Base-by-base conservation (phyloP, 805 yeast genomes). In the Wickerhamomyces xylosicus region DNA sequence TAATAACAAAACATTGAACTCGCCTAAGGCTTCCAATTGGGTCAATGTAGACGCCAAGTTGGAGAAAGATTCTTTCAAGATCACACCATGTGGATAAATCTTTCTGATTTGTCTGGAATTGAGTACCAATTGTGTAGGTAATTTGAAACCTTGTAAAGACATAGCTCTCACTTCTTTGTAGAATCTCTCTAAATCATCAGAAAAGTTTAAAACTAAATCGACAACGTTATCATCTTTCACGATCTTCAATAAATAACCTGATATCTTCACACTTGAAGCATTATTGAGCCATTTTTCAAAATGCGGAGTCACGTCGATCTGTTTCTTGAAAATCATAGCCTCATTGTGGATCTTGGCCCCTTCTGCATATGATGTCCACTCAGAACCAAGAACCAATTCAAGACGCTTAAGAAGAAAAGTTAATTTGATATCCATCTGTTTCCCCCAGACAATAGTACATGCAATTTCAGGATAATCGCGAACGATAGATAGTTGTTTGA, bases 341-440 rank as follows among this genome's bases (percentile, higher is more conserved):
- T 75, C 84, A 2, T 62, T 54, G 10, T 69, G 62, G 1, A 90
- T 70, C 43, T 69, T 72, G 38, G 67, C 70, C 0, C 95, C 96
- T 38, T 79, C 86, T 2, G 79, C 71, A 41, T 73, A 75, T 9
- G 65, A 58, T 17, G 56, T 59, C 89, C 89, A 81, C 7, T 75
- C 74, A 15, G 63, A 51, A 0, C 87, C 84, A 7, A 81, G 58
- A 4, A 79, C 64, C 11, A 65, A 54, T 34, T 71, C 74, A 7
- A 79, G 56, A 22, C 74, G 63, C 4, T 53, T 47, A 25, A 65
- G 49, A n/a, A 77, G 52, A 19, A 58, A 54, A 3, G 58, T 55
- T 3, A 78, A 50, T 36, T 71, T 71, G 19, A 56, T 45, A 28
- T 63, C 66, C 3, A 76, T 59, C 46, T 77, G 79, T n/a, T 58